Base-by-base conservation (phyloP, 2,329 filamentous ascomycete species). In the Orbilia javanica region DNA sequence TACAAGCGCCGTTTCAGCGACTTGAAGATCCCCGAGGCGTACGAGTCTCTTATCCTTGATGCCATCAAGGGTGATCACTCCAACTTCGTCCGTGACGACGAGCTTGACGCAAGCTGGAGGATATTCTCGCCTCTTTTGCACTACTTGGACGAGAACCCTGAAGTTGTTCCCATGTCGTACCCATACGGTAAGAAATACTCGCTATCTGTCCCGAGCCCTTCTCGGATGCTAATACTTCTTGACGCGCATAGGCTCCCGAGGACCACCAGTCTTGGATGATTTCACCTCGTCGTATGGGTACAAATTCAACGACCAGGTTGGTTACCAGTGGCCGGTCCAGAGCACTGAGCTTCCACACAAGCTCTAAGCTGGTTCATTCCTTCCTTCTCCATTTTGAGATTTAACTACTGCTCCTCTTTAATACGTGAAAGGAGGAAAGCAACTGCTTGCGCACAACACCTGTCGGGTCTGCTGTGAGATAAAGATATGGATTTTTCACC, bases 151-250 rank as follows among this genome's bases (percentile, higher is more conserved):
- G 94, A 97, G 84, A 97, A 98, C 89, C 97, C 97, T 89, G 96
- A 99, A 86, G 98, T 99, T 81, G 93, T 97, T 78, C 96, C 96
- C 27, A 99, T 99, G 96, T 95, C 97, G 84, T 99, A 99, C 86
- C 95, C 96, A 81, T 99, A 99, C 84, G 96, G 96, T 97, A 86
- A 87, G 92, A 85, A 50, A 22, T 22, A 25, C 13, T 18, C 13
- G 31, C 8, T n/a, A 42, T 60, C 6, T 11, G 1, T 42, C n/a
- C 5, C 22, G 3, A n/a, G 18, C n/a, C 3, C 20, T 25, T 11
- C 20, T n/a, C 1, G 6, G 20, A 36, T 39, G 52, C 68, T 81
- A 55, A 81, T 50, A 18, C 10, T 60, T 55, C 18, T 42, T n/a
- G 18, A 36, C 67, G 22, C n/a, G 13, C 10, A 34, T 81, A 99